phyloP scores from a whole-genome alignment of 306 rosid species.

The Gastrolobium villosum region DNA sequence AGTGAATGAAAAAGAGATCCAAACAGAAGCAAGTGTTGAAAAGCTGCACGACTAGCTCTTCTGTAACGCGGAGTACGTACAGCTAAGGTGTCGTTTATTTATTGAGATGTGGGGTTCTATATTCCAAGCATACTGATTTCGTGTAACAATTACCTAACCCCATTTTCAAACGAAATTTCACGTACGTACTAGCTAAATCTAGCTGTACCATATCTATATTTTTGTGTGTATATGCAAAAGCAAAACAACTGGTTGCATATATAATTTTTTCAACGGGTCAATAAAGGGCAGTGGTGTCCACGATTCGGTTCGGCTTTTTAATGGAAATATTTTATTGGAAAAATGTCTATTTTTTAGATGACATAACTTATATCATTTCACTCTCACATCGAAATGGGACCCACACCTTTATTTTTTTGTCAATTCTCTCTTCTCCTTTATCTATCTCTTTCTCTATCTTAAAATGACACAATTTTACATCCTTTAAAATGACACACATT shows the following conservation, averaged over 20 bases:
- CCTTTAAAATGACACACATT: too few relatives aligned
- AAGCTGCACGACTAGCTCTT: constrained; percentile 2
- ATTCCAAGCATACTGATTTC: constrained; percentile 50
- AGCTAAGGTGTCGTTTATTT: constrained; percentile 44
- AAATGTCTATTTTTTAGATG: too few relatives aligned
- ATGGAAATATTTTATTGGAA: too few relatives aligned
- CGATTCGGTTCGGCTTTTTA: too few relatives aligned
- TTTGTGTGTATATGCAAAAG: too few relatives aligned
- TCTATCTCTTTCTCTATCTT: too few relatives aligned
- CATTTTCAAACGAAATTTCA: constrained; percentile 22
- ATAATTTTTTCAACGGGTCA: background rate
- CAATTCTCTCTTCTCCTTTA: too few relatives aligned
- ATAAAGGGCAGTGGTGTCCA: too few relatives aligned
- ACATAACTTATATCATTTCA: too few relatives aligned
- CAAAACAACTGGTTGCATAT: background rate
- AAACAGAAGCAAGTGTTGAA: constrained; percentile 3
- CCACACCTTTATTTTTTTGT: too few relatives aligned
- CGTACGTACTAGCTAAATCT: background rate
- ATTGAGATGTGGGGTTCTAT: constrained; percentile 42
- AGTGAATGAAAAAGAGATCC: background rate
- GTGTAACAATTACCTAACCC: constrained; percentile 41
- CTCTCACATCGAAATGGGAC: too few relatives aligned
- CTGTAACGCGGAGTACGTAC: constrained; percentile 50
- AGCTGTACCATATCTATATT: background rate
- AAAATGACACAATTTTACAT: too few relatives aligned